These are phyloP conservation scores for Peribolospora kevripleyi DNA, from an alignment of 768 basidiomycete genomes.

Conservation along the genomic window DNA sequence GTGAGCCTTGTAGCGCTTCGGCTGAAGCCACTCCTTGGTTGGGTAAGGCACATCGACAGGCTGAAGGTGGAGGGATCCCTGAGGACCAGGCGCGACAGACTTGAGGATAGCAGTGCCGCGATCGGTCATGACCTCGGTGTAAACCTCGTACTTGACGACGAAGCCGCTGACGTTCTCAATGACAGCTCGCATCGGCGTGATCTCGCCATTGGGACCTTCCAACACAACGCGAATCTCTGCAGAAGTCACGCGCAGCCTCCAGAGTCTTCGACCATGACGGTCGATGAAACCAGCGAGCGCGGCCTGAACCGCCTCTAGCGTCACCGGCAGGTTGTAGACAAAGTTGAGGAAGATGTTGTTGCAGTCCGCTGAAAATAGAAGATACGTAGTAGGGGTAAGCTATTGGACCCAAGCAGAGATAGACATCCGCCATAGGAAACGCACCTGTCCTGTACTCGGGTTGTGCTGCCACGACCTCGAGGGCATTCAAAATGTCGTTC, in stretches of 20 bases:
- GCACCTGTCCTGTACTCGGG: no score
- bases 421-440: no score
- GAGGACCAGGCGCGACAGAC: conserved; percentile 62
- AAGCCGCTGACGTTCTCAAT: conserved; percentile 98
- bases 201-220: conserved; percentile 83
- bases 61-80: conserved; percentile 86
- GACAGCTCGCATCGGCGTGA: conserved; percentile 84
- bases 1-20: conserved; percentile 96
- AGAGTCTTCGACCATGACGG: conserved; percentile 88
- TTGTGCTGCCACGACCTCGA: conserved; percentile 65
- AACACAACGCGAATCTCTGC: conserved; percentile 88
- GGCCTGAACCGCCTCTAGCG: conserved; percentile 85
- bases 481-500: conserved; percentile 73
- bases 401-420: no score
- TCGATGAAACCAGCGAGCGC: conserved; percentile 99
- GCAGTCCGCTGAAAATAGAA: conserved; percentile 1
- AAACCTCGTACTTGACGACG: conserved; percentile 91
- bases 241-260: conserved; percentile 92
- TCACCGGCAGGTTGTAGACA: conserved; percentile 82
- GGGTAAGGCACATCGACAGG: conserved; percentile 82
- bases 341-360: conserved; percentile 43
- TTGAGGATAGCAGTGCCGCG: conserved; percentile 86
- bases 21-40: conserved; percentile 93
- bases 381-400: conserved; percentile 15
- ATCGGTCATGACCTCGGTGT: conserved; percentile 93